Evolutionary conservation across 306 rosid genomes (phyloP).

Genomic region (Begonia loranthoides): DNA sequence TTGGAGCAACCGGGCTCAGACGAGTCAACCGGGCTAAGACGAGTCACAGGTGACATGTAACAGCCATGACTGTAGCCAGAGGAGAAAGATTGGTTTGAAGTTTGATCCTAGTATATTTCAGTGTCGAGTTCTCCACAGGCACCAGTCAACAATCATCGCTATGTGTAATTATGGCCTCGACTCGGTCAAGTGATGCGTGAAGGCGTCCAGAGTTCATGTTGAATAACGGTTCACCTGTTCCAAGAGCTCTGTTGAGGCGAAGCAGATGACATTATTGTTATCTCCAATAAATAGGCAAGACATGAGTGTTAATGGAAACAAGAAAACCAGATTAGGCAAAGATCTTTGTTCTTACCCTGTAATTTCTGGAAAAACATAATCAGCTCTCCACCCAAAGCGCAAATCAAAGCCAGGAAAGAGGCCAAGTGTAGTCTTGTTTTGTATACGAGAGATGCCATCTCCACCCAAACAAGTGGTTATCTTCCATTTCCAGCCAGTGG

Average conservation of each 20-base stretch:
- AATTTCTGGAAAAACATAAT: constrained; percentile 84
- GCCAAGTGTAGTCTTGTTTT: constrained; percentile 69
- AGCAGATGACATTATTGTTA: background rate
- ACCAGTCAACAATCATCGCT: constrained; percentile 22
- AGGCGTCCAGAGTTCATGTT: constrained; percentile 77
- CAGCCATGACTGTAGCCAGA: no score
- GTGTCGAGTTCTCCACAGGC: background rate
- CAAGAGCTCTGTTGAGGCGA: constrained; percentile 46
- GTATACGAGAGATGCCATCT: constrained; percentile 73
- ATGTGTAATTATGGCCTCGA: constrained; percentile 75
- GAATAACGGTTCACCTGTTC: constrained; percentile 76
- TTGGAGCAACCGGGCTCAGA: no score
- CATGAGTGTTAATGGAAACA: constrained; percentile 3
- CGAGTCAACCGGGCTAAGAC: no score
- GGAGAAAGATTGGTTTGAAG: no score
- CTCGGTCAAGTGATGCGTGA: constrained; percentile 87
- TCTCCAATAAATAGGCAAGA: constrained; percentile 8
- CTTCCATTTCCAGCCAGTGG: constrained; percentile 98
- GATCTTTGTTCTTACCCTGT: constrained; percentile 31
- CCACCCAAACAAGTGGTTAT: constrained; percentile 90
- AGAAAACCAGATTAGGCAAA: constrained; percentile 1
- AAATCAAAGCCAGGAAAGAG: constrained; percentile 72
- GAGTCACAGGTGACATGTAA: no score
- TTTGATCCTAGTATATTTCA: no score
- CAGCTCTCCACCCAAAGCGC: constrained; percentile 92